Evolutionary conservation across 805 yeast species (phyloP), one percentile per base, ranked within the genome.

Genomic region (Hemisphaericaspora nanyangensis): DNA sequence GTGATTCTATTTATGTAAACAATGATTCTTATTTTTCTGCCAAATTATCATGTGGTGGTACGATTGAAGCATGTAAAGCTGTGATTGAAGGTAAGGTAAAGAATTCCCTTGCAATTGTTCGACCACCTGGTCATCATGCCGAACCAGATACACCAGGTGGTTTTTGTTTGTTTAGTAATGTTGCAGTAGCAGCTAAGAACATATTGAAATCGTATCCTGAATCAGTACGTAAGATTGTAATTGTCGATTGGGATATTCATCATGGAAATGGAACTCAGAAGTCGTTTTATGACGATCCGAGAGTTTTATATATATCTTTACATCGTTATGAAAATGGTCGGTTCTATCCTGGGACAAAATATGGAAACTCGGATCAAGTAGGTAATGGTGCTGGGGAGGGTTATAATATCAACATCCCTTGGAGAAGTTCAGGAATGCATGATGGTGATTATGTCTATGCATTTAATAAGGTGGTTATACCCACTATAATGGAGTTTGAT

Each of bases 61-160:
- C 95, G 22, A 93, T 93, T 36, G 98, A 93, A 61, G 95, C 96
- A 1, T 90, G 98, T 60, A 79, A 80, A 48, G 95, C 98, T 0
- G 98, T 93, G 16, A 85, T 93, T 7, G 97, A 90, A 57, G 95
- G 96, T 3, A 68, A 74, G 40, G 98, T 91, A 22, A 88, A 88
- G 55, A 93, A 93, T 57, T 82, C 97, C 0, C 56, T 93, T 35
- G 99, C 99, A 0, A 86, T 93, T 6, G 96, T 93, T 12, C 78
- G 99, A 48, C 99, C 99, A 1, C 99, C 99, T 0, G 99, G 99
- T 6, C 99, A 93, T 65, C 99, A 93, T 57, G 98, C 99, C 1
- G 99, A 95, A 56, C 99, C 99, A 2, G 93, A 87, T 49, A 70
- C 89, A 12, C 95, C 99, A 0, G 98, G 96, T 34, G 99, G 99